Percentiles rank a stretch among this genome's conserved stretches.
Evolutionary conservation across 2,329 filamentous ascomycete genomes (phyloP).

Genomic region (Acrocalymma vagum): DNA sequence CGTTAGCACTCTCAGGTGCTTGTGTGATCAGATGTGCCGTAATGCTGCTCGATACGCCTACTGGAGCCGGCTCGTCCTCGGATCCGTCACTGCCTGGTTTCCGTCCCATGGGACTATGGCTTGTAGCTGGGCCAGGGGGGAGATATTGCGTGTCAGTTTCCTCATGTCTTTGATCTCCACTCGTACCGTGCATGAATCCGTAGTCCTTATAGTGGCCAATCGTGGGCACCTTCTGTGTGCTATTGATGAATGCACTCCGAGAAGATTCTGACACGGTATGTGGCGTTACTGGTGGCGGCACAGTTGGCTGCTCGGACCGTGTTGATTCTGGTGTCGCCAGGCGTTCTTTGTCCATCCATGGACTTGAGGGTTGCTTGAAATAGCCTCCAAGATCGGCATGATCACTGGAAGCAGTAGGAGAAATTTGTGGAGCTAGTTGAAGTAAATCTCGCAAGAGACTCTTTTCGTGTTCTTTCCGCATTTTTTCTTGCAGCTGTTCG

Average conservation of each 20-base stretch:
- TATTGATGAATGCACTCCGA: constrained; percentile 52
- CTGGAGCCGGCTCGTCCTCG: constrained; percentile 39
- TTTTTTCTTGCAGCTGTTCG: constrained; percentile 38
- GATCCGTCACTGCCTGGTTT: constrained; percentile 50
- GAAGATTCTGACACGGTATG: constrained; percentile 41
- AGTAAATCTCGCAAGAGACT: constrained; percentile 32
- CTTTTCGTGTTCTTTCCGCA: constrained; percentile 49
- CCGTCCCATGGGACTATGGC: constrained; percentile 10
- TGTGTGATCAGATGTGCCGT: constrained; percentile 26
- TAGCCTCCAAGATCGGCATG: too few relatives aligned
- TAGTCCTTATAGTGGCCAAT: constrained; percentile 26
- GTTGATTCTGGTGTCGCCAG: constrained; percentile 22
- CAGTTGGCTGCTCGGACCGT: constrained; percentile 13
- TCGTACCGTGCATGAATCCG: constrained; percentile 7
- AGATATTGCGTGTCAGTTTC: constrained; percentile 36
- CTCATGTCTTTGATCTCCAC: constrained; percentile 18
- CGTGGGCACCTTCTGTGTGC: constrained; percentile 50
- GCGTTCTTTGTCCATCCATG: constrained; percentile 25
- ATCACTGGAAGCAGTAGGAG: constrained; percentile 20
- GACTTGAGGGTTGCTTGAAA: too few relatives aligned
- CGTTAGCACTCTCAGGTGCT: constrained; percentile 9
- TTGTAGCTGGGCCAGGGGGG: constrained; percentile 14
- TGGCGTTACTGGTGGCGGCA: constrained; percentile 12
- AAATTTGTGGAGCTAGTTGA: too few relatives aligned
- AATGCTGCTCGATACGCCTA: constrained; percentile 29